Base-by-base conservation (phyloP, 768 basidiomycete genomes). In the Calocybe cyanea region DNA sequence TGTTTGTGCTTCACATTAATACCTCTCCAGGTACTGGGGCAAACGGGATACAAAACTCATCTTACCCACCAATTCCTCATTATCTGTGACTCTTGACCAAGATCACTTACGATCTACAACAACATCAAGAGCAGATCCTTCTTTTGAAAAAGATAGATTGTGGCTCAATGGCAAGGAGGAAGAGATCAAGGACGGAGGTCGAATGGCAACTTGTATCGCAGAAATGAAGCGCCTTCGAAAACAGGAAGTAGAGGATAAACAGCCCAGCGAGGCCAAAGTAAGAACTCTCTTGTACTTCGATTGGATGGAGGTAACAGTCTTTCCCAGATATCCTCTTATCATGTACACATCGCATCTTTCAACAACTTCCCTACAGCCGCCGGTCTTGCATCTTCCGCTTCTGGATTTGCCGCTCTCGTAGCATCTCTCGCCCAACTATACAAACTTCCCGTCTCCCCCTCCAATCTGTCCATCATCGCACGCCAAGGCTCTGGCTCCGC, bases 331-430 rank as follows among this genome's bases (percentile, higher is more conserved):
- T 87, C 92, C 0, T 54, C 69, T 13, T 88, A 70, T 64, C 69
- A 77, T 14, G 80, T 98, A 3, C 93, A 92, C 70, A 92, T 99
- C 57, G 81, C 82, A 46, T 98, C 95, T 6, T 85, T 81, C 70
- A 99, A 99, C 77, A 98, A 98, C 73, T 98, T 99, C 76, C 96
- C 96, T 23, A 99, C 96, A 11, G 96, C 96, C 11, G 96, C 96
- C 0, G 96, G 96, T 3, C 83, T 99, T 36, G 96, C 96, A 1
- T 97, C 94, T 1, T 97, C 94, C 25, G 96, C 96, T 0, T 91
- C 93, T 0, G 96, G 96, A 13, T 94, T 98, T 57, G 95, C 96
- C 3, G 96, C 96, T 0, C 85, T 99, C 32, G 87, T 92, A 20
- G 76, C 86, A 10, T 96, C 94, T 41, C 78, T 99, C 41, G 84